Evolutionary conservation across 805 yeast species (phyloP), one percentile per base, ranked within the genome.

Genomic region (Teunomyces funiuensis): DNA sequence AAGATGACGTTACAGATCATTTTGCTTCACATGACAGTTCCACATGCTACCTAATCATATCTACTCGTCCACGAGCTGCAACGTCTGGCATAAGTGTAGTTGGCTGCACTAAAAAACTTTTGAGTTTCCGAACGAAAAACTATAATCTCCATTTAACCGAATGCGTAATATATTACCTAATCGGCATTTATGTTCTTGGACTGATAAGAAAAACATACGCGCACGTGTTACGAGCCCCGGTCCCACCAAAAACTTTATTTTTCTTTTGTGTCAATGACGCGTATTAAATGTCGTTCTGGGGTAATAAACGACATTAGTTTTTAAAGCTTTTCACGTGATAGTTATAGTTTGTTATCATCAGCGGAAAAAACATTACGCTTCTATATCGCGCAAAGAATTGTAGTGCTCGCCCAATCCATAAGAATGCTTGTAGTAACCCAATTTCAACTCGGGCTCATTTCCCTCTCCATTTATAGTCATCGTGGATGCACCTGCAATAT

Each of bases 401-500:
- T 91, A 91, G 66, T 91, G 99, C 65, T 90, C 98, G 19, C 99
- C 99, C 17, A 91, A 73, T 0, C 97, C 93, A 60, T 80, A 91
- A 11, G 80, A 77, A 57, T 89, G 93, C 60, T 83, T 85, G 61
- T 87, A 91, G 57, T 82, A 91, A 0, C 88, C 96, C 43, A 91
- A 57, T 48, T 78, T 79, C 51, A 91, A 65, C 51, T 72, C 81
- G 2, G 79, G 78, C 2, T 47, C 39, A 2, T 60, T 51, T 1
- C 77, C 84, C 0, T 68, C 72, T 48, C 79, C 88, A 52, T 87
- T 85, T 42, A 87, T 77, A 27, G 53, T 60, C 50, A 84, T 69
- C 2, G 83, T 74, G 4, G 89, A 76, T 29, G 88, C 76, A 0
- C 95, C 95, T 36, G 88, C 85, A 71, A 85, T 80, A 65, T 83